Conservation (phyloP, 2,329 filamentous ascomycete species). For the Ophiocordyceps australis region DNA sequence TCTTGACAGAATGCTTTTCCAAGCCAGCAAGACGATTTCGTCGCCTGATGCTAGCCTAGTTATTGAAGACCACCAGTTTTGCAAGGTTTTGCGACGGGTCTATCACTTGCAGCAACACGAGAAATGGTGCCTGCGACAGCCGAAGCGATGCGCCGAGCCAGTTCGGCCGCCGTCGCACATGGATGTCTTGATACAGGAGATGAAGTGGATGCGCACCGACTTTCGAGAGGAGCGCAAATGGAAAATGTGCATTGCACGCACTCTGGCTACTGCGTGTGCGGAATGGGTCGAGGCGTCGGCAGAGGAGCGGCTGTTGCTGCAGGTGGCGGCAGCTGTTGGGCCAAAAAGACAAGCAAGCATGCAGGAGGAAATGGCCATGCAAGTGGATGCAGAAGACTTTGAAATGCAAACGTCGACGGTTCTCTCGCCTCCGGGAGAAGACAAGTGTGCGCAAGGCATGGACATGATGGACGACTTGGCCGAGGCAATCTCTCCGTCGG, state of each 20-base stretch:
- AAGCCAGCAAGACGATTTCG: slow-evolving; percentile 77
- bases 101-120: slow-evolving; percentile 83
- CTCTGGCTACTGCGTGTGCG: slow-evolving; percentile 65
- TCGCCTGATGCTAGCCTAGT: slow-evolving; percentile 72
- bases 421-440: slow-evolving; percentile 43
- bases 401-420: slow-evolving; percentile 45
- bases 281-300: slow-evolving; percentile 54
- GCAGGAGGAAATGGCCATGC: slow-evolving; percentile 10
- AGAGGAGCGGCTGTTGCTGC: slow-evolving; percentile 47
- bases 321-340: slow-evolving; percentile 40
- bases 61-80: slow-evolving; percentile 73
- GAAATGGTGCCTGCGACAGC: slow-evolving; percentile 82
- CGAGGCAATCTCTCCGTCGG: slow-evolving; percentile 47
- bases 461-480: slow-evolving; percentile 19
- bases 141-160: slow-evolving; percentile 71
- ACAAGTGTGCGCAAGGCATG: slow-evolving; percentile 31
- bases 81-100: slow-evolving; percentile 67
- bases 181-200: slow-evolving; percentile 76
- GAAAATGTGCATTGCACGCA: slow-evolving; percentile 69
- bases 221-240: slow-evolving; percentile 88
- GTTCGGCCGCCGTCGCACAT: slow-evolving; percentile 59
- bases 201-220: slow-evolving; percentile 97
- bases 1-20: slow-evolving; percentile 54
- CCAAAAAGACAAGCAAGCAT: slow-evolving; percentile 17
- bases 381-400: slow-evolving; percentile 13